phyloP scores from a whole-genome alignment of 768 basidiomycete genomes.

The Tricholoma saponaceum region DNA sequence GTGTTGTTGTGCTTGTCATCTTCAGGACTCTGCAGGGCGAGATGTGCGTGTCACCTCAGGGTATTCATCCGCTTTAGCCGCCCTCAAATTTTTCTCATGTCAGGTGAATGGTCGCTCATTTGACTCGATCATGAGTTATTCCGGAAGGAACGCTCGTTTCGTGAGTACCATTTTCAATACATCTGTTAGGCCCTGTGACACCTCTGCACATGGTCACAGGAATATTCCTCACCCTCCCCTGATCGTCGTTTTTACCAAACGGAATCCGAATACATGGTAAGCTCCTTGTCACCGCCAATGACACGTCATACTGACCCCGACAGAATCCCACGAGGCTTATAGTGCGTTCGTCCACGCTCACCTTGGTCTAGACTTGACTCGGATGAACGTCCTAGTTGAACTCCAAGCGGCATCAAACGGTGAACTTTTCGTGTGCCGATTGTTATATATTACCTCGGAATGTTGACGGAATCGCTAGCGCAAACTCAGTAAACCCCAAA shows the following conservation, averaged over 20 bases:
- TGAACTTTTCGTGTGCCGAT: neutral
- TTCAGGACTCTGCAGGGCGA: neutral
- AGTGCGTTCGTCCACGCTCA: neutral
- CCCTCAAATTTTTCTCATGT: neutral
- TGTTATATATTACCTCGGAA: neutral
- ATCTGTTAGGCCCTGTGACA: neutral
- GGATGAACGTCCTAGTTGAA: neutral
- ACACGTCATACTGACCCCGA: neutral
- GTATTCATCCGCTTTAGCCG: neutral
- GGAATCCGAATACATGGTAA: neutral
- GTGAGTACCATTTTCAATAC: neutral
- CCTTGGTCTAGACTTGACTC: neutral
- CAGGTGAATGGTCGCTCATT: neutral
- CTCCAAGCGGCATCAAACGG: neutral
- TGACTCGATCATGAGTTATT: neutral
- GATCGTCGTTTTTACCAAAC: neutral
- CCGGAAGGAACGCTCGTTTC: neutral
- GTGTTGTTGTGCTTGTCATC: constrained; percentile 9
- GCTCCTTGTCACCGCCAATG: neutral
- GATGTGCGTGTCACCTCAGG: neutral
- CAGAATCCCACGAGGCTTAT: neutral
- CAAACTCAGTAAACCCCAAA: neutral
- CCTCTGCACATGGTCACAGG: neutral
- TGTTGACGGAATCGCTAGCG: neutral
- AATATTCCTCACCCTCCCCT: constrained; percentile 1